Percentiles rank a stretch among this genome's conserved stretches.
Evolutionary conservation across 1,284 basidiomycete genomes (phyloP).

Genomic region (Tilletia setariae): DNA sequence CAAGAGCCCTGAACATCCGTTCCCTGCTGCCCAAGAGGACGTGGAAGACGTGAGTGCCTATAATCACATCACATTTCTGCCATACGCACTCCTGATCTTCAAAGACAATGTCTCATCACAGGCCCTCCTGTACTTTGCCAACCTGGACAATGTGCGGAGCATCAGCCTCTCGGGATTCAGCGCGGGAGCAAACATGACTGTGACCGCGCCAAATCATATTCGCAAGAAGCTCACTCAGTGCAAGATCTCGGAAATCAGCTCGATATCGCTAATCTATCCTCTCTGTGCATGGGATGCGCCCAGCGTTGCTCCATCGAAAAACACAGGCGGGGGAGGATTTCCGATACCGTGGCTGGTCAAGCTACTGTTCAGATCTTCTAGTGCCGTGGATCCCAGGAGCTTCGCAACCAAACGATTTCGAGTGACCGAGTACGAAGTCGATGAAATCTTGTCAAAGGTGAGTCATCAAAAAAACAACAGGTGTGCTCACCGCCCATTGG

Average conservation of each 20-base stretch:
- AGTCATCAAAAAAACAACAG: not conserved
- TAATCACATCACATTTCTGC: no score
- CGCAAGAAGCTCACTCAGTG: slow-evolving; percentile 26
- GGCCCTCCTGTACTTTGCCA: slow-evolving; percentile 8
- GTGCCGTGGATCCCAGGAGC: slow-evolving; percentile 20
- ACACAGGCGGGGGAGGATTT: slow-evolving; percentile 19
- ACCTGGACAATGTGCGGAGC: slow-evolving; percentile 18
- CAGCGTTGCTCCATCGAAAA: slow-evolving; percentile 16
- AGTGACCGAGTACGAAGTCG: slow-evolving; percentile 16
- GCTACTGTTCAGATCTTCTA: slow-evolving; percentile 23
- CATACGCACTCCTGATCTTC: no score
- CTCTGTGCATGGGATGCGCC: not conserved
- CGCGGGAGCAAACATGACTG: slow-evolving; percentile 44
- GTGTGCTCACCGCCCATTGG: no score
- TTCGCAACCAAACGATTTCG: slow-evolving; percentile 22
- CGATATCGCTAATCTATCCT: slow-evolving; percentile 24
- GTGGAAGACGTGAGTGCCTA: slow-evolving; percentile 33
- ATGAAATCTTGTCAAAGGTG: not conserved
- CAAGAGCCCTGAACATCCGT: slow-evolving; percentile 47
- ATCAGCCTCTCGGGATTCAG: slow-evolving; percentile 42
- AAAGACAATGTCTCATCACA: no score
- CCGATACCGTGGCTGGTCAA: slow-evolving; percentile 31
- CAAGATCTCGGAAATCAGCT: slow-evolving; percentile 31
- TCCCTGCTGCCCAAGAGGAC: slow-evolving; percentile 37
- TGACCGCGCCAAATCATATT: slow-evolving; percentile 24